Percentiles rank a stretch among this genome's conserved stretches.
Conservation (phyloP, 176 grass and related monocot species). For the Carex littledalei region DNA sequence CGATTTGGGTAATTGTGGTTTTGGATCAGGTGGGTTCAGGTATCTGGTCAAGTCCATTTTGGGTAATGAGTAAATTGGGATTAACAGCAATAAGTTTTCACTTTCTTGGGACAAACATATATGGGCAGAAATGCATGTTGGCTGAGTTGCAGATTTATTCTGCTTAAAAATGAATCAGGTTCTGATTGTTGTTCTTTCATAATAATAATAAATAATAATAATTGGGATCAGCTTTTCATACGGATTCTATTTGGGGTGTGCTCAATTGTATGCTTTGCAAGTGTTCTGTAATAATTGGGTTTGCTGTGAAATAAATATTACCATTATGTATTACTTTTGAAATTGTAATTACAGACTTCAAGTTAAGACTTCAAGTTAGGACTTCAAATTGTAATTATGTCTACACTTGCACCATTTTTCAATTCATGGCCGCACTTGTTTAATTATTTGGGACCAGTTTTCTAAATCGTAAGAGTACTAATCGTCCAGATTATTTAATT, state of each 20-base stretch:
- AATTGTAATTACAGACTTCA: not conserved
- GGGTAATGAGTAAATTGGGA: not conserved
- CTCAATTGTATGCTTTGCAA: not conserved
- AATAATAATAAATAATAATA: no score
- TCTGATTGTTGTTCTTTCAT: constrained; percentile 3
- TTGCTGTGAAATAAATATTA: not conserved
- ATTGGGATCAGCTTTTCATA: not conserved
- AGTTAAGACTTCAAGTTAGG: no score
- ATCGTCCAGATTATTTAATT: no score
- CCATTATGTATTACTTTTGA: not conserved
- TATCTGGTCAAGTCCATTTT: not conserved
- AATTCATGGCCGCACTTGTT: no score
- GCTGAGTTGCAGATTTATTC: not conserved
- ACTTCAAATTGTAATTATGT: no score
- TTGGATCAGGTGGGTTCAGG: not conserved
- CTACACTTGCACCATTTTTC: no score
- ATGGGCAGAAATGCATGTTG: not conserved
- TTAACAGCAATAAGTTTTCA: not conserved
- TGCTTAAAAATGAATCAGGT: not conserved
- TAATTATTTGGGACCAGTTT: no score
- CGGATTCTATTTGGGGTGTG: not conserved
- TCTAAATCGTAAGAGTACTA: no score
- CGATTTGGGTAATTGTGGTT: not conserved
- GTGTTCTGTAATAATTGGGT: not conserved
- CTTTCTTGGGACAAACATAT: not conserved